These are phyloP conservation scores for Colletotrichum caudatum DNA, from an alignment of 2,329 filamentous ascomycete species.

Conservation along the genomic window DNA sequence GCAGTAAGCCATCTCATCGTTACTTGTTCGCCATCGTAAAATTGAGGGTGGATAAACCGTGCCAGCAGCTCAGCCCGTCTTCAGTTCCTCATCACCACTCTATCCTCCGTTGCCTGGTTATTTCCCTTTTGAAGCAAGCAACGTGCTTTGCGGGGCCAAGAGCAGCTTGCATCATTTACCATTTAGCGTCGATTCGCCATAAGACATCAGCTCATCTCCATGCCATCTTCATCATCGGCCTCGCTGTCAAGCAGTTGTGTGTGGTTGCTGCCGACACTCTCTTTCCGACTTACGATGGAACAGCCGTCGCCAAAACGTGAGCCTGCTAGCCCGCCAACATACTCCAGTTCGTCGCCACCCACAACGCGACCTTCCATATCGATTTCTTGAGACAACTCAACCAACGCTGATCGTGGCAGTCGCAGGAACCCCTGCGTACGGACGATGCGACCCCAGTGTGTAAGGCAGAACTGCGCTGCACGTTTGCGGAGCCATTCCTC, in stretches of 20 bases:
- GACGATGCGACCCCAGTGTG: constrained; percentile 94
- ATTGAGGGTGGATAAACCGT: neutral
- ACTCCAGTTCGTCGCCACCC: constrained; percentile 84
- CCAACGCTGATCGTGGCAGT: constrained; percentile 81
- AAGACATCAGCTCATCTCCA: constrained; percentile 63
- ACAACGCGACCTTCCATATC: constrained; percentile 93
- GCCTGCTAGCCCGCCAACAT: constrained; percentile 63
- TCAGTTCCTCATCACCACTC: neutral
- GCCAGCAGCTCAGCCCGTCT: neutral
- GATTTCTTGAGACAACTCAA: constrained; percentile 93
- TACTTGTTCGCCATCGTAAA: constrained; percentile 10
- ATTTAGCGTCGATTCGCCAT: too few species aligned
- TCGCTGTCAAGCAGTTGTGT: constrained; percentile 70
- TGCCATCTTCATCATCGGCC: constrained; percentile 71
- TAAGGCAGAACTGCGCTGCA: constrained; percentile 88
- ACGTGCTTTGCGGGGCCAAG: neutral
- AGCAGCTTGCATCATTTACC: neutral
- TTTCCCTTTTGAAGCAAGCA: neutral
- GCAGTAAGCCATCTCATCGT: constrained; percentile 22
- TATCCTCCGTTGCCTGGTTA: neutral
- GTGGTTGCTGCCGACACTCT: constrained; percentile 70
- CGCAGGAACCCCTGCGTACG: constrained; percentile 88
- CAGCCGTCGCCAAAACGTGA: constrained; percentile 59
- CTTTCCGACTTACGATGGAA: constrained; percentile 61
- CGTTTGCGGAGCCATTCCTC: constrained; percentile 95